Percentiles rank a stretch among this genome's conserved stretches.
These are phyloP conservation scores for Sclerotinia glacialis DNA, from an alignment of 2,329 filamentous ascomycete species.

Conservation along the genomic window DNA sequence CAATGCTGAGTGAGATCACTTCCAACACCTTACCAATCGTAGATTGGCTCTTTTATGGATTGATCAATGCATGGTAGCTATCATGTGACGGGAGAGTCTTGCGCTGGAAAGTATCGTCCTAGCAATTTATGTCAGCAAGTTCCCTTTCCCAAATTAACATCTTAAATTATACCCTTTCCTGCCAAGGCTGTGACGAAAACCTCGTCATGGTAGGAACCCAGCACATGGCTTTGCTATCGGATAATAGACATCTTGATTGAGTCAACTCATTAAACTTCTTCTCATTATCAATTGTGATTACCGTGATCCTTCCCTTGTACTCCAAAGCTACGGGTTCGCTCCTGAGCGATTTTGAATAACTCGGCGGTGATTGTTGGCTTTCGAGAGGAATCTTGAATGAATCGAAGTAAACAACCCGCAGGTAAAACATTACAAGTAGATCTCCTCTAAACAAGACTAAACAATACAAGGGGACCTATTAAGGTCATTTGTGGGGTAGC, in stretches of 20 bases:
- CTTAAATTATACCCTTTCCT: conserved; percentile 62
- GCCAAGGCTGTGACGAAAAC: conserved; percentile 82
- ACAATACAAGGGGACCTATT: too few relatives aligned
- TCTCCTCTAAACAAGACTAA: too few relatives aligned
- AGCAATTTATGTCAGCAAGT: conserved; percentile 14
- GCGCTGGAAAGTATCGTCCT: conserved; percentile 81
- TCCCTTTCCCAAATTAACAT: conserved; percentile 31
- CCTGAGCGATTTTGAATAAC: conserved; percentile 27
- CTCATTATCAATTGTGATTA: conserved; percentile 81
- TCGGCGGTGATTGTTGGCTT: not conserved
- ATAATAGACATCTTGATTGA: conserved; percentile 68
- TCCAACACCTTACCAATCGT: conserved; percentile 47
- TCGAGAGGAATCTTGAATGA: not conserved
- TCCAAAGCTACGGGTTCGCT: conserved; percentile 44
- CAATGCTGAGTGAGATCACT: conserved; percentile 50
- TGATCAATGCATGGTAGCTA: conserved; percentile 24
- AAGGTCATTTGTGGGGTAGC: conserved; percentile 11
- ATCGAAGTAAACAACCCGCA: too few relatives aligned
- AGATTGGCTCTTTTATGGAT: conserved; percentile 73
- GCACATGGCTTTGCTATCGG: conserved; percentile 67
- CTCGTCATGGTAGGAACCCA: conserved; percentile 78
- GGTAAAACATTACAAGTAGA: too few relatives aligned
- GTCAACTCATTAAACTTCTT: conserved; percentile 84
- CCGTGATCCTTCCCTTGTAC: conserved; percentile 68
- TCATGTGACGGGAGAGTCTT: conserved; percentile 38